These are phyloP conservation scores for Globisporangium recalcitrans DNA, from an alignment of 352 stramenopile species.

Conservation along the genomic window DNA sequence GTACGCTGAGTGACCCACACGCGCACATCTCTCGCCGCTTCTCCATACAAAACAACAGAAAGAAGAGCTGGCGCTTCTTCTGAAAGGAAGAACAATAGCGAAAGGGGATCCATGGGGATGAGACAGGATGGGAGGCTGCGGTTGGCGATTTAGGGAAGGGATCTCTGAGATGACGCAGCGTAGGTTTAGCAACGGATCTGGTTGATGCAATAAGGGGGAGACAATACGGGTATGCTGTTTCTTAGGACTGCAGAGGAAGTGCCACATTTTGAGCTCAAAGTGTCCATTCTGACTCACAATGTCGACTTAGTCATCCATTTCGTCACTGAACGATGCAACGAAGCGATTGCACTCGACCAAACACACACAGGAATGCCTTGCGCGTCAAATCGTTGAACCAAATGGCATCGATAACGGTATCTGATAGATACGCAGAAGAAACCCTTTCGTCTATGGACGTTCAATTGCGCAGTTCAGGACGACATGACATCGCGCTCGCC, in stretches of 20 bases:
- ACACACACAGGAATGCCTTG: too few species aligned
- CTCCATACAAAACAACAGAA: background rate
- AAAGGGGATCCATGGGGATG: conserved; percentile 2
- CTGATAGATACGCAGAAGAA: too few species aligned
- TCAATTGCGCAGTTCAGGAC: too few species aligned
- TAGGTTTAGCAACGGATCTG: background rate
- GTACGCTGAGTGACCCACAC: background rate
- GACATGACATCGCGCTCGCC: too few species aligned
- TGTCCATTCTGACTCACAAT: too few species aligned
- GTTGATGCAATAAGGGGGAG: background rate
- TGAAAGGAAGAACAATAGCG: background rate
- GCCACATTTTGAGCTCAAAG: background rate
- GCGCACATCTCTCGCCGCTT: background rate
- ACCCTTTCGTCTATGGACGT: too few species aligned
- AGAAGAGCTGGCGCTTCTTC: background rate
- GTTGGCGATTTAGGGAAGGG: background rate
- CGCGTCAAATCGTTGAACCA: too few species aligned
- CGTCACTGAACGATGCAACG: too few species aligned
- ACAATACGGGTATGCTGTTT: background rate
- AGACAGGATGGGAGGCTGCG: background rate
- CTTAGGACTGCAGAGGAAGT: background rate
- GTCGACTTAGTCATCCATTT: too few species aligned
- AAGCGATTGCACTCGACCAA: too few species aligned
- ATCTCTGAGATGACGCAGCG: background rate
- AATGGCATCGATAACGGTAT: too few species aligned